Evolutionary conservation across 345 rosid species (phyloP), one percentile per base, ranked within the genome.

Genomic region (Eucalyptus virginea): DNA sequence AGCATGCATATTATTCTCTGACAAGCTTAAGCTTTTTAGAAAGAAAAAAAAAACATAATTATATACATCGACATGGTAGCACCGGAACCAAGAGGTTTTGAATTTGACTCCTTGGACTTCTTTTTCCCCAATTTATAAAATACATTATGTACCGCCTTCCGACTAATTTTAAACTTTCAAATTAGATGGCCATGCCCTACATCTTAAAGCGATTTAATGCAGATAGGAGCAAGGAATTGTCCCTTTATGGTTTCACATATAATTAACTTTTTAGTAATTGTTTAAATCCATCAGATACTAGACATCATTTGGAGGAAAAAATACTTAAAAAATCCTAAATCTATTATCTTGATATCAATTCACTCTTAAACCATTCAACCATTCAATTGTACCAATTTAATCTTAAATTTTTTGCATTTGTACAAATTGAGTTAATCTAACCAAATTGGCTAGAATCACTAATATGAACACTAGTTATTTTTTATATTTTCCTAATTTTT

Each of bases 341-440:
- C 1, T 56, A 56, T 11, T 56, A 56, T 14, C 24, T 56, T 56
- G 0, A 0, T 24, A 56, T 56, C 1, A 56, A 21, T 56, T 23
- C 2, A 56, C 11, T 9, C 1, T 56, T 2, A 23, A 54, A 56
- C 2, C 11, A 21, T n/a, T n/a, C n/a, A n/a, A n/a, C n/a, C n/a
- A n/a, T n/a, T n/a, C n/a, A n/a, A n/a, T n/a, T n/a, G n/a, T n/a
- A n/a, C n/a, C n/a, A n/a, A n/a, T n/a, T n/a, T n/a, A n/a, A n/a
- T 4, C 26, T 9, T 23, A 56, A 56, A 56, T 9, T 0, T 8
- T 56, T 56, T 56, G 0, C 0, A 56, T 56, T 56, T 23, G 0
- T 56, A 21, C 28, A 1, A 56, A 2, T 56, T 9, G 60, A 56
- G 1, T 54, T 54, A 5, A 54, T 54, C 0, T 4, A 0, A 23